Conservation (phyloP, 108 stramenopile genomes). For the Asterionellopsis glacialis region DNA sequence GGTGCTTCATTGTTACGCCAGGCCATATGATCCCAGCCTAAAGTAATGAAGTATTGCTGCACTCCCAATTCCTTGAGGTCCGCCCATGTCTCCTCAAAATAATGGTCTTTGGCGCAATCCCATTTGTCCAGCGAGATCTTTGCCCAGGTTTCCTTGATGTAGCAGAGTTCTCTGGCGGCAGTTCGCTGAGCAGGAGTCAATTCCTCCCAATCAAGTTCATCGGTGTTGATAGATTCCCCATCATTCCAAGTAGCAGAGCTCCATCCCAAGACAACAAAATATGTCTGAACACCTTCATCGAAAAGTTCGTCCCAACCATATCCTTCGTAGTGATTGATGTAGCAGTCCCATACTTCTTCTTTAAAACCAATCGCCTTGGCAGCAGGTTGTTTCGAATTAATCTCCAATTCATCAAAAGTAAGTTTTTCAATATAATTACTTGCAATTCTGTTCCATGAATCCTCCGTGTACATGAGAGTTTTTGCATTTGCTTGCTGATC, state of each 20-base stretch:
- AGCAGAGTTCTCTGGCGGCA: background rate
- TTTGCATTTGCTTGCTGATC: too few species aligned
- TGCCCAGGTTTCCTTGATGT: background rate
- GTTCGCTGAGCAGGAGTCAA: background rate
- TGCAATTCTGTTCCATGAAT: background rate
- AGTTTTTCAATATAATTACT: background rate
- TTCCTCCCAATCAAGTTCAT: background rate
- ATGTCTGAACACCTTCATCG: background rate
- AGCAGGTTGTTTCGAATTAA: too few species aligned
- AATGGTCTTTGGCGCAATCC: constrained; percentile 50
- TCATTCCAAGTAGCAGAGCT: too few species aligned
- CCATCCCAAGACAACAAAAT: background rate
- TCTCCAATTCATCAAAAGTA: background rate
- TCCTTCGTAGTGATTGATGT: constrained; percentile 1
- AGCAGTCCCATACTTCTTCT: background rate
- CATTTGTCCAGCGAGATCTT: constrained; percentile 8
- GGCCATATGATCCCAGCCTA: constrained; percentile 30
- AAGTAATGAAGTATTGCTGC: constrained; percentile 12
- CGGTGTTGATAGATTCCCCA: background rate
- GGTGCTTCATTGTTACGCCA: constrained; percentile 16
- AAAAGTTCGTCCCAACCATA: background rate
- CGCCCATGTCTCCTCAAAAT: constrained; percentile 17
- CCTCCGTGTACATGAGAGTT: background rate
- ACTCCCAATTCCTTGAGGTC: constrained; percentile 19
- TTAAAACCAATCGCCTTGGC: too few species aligned